These are phyloP conservation scores for Penicillium fimorum DNA, from an alignment of 495 filamentous ascomycete species.

Conservation along the genomic window DNA sequence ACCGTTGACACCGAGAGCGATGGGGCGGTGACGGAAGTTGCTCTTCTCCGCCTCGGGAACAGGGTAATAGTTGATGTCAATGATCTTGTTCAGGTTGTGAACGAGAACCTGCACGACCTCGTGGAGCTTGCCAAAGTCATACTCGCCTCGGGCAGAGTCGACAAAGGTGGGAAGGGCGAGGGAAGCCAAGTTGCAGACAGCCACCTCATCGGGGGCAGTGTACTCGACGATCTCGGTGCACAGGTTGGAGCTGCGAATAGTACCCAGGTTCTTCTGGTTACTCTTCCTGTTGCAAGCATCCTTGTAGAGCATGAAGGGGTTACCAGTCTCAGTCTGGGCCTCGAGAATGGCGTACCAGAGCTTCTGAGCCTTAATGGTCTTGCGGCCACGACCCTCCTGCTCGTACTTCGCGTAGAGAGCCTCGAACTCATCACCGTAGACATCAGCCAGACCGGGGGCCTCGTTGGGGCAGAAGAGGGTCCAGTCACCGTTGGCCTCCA, in stretches of 20 bases:
- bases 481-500: slow-evolving; percentile 93
- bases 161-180: slow-evolving; percentile 88
- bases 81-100: slow-evolving; percentile 94
- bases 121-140: slow-evolving; percentile 94
- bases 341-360: slow-evolving; percentile 98
- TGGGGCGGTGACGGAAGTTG: slow-evolving; percentile 93
- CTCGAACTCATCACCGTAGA: slow-evolving; percentile 96
- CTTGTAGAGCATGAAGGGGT: slow-evolving; percentile 99
- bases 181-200: slow-evolving; percentile 96
- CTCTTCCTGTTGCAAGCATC: slow-evolving; percentile 97
- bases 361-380: slow-evolving; percentile 94
- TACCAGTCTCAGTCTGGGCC: slow-evolving; percentile 96
- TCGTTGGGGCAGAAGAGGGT: slow-evolving; percentile 97
- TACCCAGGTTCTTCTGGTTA: slow-evolving; percentile 99
- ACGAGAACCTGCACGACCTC: slow-evolving; percentile 87
- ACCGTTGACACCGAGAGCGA: slow-evolving; percentile 96
- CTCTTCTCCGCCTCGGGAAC: slow-evolving; percentile 88
- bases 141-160: slow-evolving; percentile 73
- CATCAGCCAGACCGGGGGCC: slow-evolving; percentile 89
- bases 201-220: slow-evolving; percentile 93
- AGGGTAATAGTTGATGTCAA: slow-evolving; percentile 96
- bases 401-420: slow-evolving; percentile 94
- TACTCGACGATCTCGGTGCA: slow-evolving; percentile 99
- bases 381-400: slow-evolving; percentile 80
- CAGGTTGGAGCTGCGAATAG: slow-evolving; percentile 95